phyloP scores from a whole-genome alignment of 345 rosid genomes.

The Acer yangbiense region DNA sequence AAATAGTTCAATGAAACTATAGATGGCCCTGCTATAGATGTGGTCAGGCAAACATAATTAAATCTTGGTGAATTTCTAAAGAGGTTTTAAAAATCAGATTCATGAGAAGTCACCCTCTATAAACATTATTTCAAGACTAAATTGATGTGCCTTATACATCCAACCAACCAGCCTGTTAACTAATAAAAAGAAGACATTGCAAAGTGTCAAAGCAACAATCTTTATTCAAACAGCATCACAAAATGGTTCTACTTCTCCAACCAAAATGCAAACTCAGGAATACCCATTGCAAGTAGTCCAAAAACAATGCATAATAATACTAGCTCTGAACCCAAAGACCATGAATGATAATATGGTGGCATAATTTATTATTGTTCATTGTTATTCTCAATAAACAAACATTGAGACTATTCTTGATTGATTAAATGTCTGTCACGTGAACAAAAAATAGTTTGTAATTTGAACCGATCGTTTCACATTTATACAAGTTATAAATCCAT shows the following conservation, averaged over 20 bases:
- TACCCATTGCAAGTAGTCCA: not conserved
- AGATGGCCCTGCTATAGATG: not conserved
- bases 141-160: no score
- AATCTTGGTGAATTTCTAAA: not conserved
- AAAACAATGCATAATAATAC: not conserved
- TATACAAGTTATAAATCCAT: no score
- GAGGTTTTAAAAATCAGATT: not conserved
- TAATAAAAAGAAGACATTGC: no score
- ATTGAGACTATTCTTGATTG: no score
- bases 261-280: not conserved
- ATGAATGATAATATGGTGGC: no score
- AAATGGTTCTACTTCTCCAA: not conserved
- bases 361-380: no score
- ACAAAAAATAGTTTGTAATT: no score
- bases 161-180: no score
- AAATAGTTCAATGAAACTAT: not conserved
- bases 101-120: not conserved
- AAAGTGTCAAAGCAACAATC: not conserved
- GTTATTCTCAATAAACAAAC: no score
- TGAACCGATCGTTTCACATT: no score
- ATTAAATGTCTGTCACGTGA: no score
- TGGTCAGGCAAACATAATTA: not conserved
- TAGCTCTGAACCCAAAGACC: no score
- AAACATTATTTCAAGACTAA: not conserved
- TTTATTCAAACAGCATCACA: not conserved